Base-by-base conservation (phyloP, 208 protist genomes). In the Crithidia acanthocephali region DNA sequence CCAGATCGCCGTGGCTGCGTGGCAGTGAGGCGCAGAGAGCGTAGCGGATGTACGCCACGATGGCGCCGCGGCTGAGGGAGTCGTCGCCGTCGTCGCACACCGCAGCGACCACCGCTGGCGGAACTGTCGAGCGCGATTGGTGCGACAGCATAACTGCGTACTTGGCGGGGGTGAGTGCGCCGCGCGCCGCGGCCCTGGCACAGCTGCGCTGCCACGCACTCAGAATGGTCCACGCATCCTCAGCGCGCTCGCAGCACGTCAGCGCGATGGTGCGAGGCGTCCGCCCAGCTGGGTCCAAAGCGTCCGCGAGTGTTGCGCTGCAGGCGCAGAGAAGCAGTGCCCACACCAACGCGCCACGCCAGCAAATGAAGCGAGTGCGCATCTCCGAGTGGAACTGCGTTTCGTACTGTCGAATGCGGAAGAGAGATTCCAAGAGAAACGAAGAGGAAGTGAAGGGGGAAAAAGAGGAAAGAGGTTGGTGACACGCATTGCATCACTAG, bases 181-280 rank as follows among this genome's bases (percentile, higher is more conserved):
- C 27, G 0, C 48, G 57, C 16, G 44, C 25, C 20, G 44, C 35
- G 22, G 58, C 32, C 33, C 72, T 52, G 30, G 67, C 56, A 27
- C 68, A 74, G 27, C 59, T 62, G 52, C 59, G 66, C 22, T 75
- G 66, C 79, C 74, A 86, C 47, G 66, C 58, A 33, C 58, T 52
- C 63, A 72, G 60, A 32, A 73, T 63, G 18, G 68, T 37, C 79
- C 79, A 88, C 42, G 74, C 71, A 15, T 55, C 63, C 44, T 72
- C 57, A 30, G 81, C 51, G 15, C 74, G 52, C 57, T 84, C 81
- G 32, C 84, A 89, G 65, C 77, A 83, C 11, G 73, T 61, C 25
- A 74, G 18, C 7, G 45, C 59, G 20, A 32, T 37, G 13, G 79
- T 63, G 53, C 63, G 68, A 2, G 58, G 50, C 2, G 47, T 56